These are phyloP conservation scores for Pseudocercospora vitis DNA, from an alignment of 2,329 filamentous ascomycete genomes.

Conservation along the genomic window DNA sequence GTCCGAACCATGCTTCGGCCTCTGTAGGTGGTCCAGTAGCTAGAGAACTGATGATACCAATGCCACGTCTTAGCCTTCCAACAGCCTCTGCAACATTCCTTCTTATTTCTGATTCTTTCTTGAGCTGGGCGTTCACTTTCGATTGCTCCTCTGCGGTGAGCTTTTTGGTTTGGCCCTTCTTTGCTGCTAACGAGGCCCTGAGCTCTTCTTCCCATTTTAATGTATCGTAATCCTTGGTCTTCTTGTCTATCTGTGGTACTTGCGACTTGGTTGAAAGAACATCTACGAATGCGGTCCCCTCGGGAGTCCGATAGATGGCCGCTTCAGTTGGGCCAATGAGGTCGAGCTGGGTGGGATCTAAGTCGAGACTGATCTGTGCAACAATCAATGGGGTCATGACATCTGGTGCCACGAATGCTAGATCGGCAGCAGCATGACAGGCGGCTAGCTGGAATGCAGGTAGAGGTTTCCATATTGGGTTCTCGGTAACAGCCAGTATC, in stretches of 20 bases:
- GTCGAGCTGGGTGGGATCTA: conserved; percentile 68
- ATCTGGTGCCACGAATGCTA: conserved; percentile 90
- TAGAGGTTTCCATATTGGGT: conserved; percentile 41
- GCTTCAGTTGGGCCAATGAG: conserved; percentile 82
- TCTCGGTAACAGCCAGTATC: conserved; percentile 55
- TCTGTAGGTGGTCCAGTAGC: conserved; percentile 87
- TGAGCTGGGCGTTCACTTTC: conserved; percentile 87
- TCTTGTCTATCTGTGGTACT: conserved; percentile 74
- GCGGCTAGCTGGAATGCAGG: conserved; percentile 64
- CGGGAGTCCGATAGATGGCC: conserved; percentile 87
- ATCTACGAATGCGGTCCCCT: conserved; percentile 85
- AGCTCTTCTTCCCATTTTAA: conserved; percentile 97
- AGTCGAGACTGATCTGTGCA: conserved; percentile 69
- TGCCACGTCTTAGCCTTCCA: conserved; percentile 72
- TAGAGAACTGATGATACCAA: conserved; percentile 80
- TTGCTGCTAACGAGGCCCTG: conserved; percentile 80
- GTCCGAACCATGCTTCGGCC: conserved; percentile 81
- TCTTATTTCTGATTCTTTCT: conserved; percentile 80
- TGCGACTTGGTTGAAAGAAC: conserved; percentile 81
- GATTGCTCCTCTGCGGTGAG: conserved; percentile 83
- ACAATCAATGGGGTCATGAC: conserved; percentile 74
- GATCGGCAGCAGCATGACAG: conserved; percentile 80
- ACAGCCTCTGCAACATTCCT: conserved; percentile 68
- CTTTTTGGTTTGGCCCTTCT: conserved; percentile 89
- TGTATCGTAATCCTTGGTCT: conserved; percentile 90